Evolutionary conservation across 352 stramenopile species (phyloP).

Genomic region (Pythium aquatile): DNA sequence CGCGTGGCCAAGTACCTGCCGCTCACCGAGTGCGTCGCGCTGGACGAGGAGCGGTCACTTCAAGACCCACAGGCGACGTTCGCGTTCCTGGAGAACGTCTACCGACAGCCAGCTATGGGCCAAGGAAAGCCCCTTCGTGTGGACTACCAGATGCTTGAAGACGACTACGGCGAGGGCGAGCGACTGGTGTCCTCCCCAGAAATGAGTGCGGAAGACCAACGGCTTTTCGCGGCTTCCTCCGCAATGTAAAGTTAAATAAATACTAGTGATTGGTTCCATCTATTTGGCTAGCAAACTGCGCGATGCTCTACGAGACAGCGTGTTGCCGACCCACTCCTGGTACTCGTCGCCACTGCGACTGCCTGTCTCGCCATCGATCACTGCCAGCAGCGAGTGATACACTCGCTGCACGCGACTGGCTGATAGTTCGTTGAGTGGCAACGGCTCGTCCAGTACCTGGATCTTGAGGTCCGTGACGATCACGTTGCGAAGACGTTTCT

Average conservation of each 20-base stretch:
- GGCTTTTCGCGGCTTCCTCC: conserved; percentile 34
- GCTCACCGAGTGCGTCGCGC: conserved; percentile 50
- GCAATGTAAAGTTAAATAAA: conserved; percentile 14
- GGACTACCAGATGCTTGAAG: conserved; percentile 60
- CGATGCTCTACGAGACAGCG: conserved; percentile 14
- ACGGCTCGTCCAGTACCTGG: conserved; percentile 31
- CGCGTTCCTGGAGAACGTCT: conserved; percentile 69
- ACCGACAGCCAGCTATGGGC: conserved; percentile 68
- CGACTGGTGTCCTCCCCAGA: conserved; percentile 40
- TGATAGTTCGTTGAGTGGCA: conserved; percentile 10
- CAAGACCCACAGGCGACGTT: conserved; percentile 41
- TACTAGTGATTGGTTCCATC: conserved; percentile 31
- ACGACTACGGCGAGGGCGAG: conserved; percentile 31
- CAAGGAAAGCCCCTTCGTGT: conserved; percentile 44
- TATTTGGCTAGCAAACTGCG: conserved; percentile 34
- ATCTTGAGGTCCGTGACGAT: conserved; percentile 65
- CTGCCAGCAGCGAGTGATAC: conserved; percentile 49
- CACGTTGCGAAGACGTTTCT: conserved; percentile 57
- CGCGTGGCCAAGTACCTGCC: conserved; percentile 59
- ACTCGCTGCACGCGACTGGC: conserved; percentile 47
- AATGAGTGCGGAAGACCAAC: conserved; percentile 43
- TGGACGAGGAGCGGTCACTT: conserved; percentile 45
- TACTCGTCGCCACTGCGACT: conserved; percentile 27
- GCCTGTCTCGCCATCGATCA: conserved; percentile 43
- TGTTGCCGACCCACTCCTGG: conserved; percentile 40